Conservation (phyloP, 2,329 filamentous ascomycete species). For the Hymenoscyphus infarciens region DNA sequence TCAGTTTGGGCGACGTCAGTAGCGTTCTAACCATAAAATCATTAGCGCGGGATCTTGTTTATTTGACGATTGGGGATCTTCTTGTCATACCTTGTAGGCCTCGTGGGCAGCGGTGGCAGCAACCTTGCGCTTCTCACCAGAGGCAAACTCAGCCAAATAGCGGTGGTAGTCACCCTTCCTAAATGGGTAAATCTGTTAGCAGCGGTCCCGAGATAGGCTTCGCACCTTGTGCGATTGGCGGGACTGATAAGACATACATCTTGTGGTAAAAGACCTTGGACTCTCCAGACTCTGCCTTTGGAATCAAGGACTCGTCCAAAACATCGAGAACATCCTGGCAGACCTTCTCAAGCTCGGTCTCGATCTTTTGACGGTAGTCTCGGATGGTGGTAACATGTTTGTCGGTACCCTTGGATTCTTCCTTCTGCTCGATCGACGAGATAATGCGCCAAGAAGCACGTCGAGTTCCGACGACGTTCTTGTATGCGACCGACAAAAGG, state of each 20-base stretch:
- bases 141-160: constrained; percentile 90
- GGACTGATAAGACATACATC: constrained; percentile 65
- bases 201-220: constrained; percentile 9
- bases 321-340: constrained; percentile 98
- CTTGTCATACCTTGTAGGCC: constrained; percentile 81
- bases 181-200: constrained; percentile 27
- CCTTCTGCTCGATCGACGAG: constrained; percentile 99
- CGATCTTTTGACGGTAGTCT: constrained; percentile 98
- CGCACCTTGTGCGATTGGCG: not conserved
- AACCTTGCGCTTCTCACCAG: constrained; percentile 86
- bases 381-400: constrained; percentile 93
- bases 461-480: constrained; percentile 98
- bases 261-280: constrained; percentile 99
- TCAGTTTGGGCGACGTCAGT: constrained; percentile 98
- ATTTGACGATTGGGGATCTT: constrained; percentile 22
- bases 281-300: constrained; percentile 93
- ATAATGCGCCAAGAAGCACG: constrained; percentile 99
- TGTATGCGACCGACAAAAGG: constrained; percentile 97
- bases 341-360: constrained; percentile 94
- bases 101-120: constrained; percentile 85
- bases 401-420: constrained; percentile 96
- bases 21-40: constrained; percentile 63
- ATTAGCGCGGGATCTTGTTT: constrained; percentile 1
- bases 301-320: constrained; percentile 87
- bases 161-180: constrained; percentile 98